phyloP scores from a whole-genome alignment of 306 rosid species.

The Sophora flavescens region DNA sequence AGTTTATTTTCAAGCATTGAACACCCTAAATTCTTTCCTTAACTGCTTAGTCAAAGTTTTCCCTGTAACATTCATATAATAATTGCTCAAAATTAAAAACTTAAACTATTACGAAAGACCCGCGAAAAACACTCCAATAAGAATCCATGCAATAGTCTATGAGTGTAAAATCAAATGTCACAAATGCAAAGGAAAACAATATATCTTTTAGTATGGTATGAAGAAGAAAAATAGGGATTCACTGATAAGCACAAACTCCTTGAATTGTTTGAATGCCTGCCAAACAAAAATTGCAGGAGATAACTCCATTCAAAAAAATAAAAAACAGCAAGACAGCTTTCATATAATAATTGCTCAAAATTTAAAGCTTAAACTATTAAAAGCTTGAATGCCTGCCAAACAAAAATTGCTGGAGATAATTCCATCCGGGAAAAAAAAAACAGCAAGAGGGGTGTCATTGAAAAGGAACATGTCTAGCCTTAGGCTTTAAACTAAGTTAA shows the following conservation, averaged over 20 bases:
- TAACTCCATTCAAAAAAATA: conserved; percentile 3
- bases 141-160: not conserved
- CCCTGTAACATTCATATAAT: not conserved
- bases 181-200: not conserved
- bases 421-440: not conserved
- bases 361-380: too few relatives aligned
- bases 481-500: conserved; percentile 15
- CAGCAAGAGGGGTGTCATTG: conserved; percentile 1
- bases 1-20: conserved; percentile 1
- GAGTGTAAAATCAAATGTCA: not conserved
- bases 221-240: not conserved
- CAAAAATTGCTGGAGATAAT: not conserved
- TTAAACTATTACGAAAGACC: conserved; percentile 9
- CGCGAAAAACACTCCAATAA: not conserved
- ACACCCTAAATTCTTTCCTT: conserved; percentile 3
- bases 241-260: conserved; percentile 18
- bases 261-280: not conserved
- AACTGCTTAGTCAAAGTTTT: conserved; percentile 20
- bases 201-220: not conserved
- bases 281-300: not conserved
- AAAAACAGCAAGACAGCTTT: not conserved
- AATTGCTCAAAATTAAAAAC: conserved; percentile 32
- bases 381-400: conserved; percentile 9
- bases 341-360: too few relatives aligned
- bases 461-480: conserved; percentile 2